phyloP scores from a whole-genome alignment of 2,329 filamentous ascomycete species.

The Epichloe sylvatica region DNA sequence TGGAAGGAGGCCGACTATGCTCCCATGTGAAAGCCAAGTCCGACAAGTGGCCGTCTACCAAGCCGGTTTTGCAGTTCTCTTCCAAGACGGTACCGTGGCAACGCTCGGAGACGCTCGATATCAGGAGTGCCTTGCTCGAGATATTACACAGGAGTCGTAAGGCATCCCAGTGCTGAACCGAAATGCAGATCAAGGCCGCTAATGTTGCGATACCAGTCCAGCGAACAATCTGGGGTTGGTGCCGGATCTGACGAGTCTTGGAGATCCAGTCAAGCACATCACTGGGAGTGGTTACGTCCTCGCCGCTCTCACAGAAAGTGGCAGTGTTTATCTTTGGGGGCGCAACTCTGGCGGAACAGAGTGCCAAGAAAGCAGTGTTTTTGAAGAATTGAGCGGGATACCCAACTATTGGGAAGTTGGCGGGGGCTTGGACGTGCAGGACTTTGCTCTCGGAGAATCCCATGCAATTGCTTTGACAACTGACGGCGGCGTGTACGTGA shows the following conservation, averaged over 20 bases:
- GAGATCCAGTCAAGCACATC: slow-evolving; percentile 38
- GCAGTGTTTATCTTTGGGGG: slow-evolving; percentile 51
- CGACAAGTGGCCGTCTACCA: slow-evolving; percentile 33
- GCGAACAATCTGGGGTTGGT: slow-evolving; percentile 33
- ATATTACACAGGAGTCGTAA: slow-evolving; percentile 24
- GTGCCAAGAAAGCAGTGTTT: slow-evolving; percentile 8
- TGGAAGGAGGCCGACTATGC: slow-evolving; percentile 6
- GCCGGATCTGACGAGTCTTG: slow-evolving; percentile 35
- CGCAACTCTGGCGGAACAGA: slow-evolving; percentile 12
- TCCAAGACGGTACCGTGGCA: slow-evolving; percentile 29
- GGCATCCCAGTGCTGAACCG: slow-evolving; percentile 1
- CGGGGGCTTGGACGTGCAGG: slow-evolving; percentile 36
- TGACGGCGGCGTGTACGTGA: slow-evolving; percentile 35
- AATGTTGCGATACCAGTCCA: slow-evolving; percentile 19
- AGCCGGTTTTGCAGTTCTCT: slow-evolving; percentile 34
- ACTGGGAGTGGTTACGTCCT: slow-evolving; percentile 42
- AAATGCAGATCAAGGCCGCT: slow-evolving; percentile 3
- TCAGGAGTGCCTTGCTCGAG: slow-evolving; percentile 40
- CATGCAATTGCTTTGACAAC: slow-evolving; percentile 44
- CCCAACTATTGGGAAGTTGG: slow-evolving; percentile 34
- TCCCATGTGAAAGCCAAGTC: slow-evolving; percentile 15
- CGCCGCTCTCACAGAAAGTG: slow-evolving; percentile 42
- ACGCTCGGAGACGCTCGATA: slow-evolving; percentile 48
- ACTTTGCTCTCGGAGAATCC: slow-evolving; percentile 42
- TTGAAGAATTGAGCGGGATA: slow-evolving; percentile 16